Evolutionary conservation across 192 early-diverging fungal species (phyloP).

Genomic region (Backusella westeae): DNA sequence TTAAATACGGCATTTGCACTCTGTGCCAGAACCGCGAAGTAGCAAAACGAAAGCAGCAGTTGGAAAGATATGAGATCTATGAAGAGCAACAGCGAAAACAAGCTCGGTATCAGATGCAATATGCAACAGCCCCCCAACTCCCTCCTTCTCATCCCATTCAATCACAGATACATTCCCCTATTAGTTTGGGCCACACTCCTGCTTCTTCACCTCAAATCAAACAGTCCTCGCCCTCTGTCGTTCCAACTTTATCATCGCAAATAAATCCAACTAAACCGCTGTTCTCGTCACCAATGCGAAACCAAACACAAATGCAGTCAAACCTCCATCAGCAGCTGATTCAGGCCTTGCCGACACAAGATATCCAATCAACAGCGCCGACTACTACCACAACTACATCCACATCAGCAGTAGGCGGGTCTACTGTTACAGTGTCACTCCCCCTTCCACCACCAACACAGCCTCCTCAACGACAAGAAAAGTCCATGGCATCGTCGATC

Average conservation of each 20-base stretch:
- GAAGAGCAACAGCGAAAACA: slow-evolving; percentile 17
- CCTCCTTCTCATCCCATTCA: slow-evolving; percentile 14
- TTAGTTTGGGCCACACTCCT: slow-evolving; percentile 4
- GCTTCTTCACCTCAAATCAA: slow-evolving; percentile 20
- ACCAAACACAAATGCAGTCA: slow-evolving; percentile 7
- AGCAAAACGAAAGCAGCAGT: slow-evolving; percentile 6
- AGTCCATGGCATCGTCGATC: not conserved
- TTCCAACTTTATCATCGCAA: not conserved
- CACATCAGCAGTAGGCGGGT: not conserved
- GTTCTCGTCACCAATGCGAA: not conserved
- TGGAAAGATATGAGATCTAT: slow-evolving; percentile 19
- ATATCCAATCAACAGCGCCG: slow-evolving; percentile 8
- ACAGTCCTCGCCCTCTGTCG: slow-evolving; percentile 12
- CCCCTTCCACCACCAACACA: not conserved
- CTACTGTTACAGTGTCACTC: not conserved
- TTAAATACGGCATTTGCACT: slow-evolving; percentile 15
- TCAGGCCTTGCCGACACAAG: slow-evolving; percentile 7
- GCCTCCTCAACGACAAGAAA: not conserved
- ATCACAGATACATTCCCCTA: slow-evolving; percentile 15
- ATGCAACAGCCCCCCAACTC: slow-evolving; percentile 7
- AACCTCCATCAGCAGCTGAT: not conserved
- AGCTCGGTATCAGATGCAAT: slow-evolving; percentile 13
- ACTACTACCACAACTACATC: not conserved
- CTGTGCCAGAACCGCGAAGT: slow-evolving; percentile 10
- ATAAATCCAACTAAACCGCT: not conserved